Base-by-base conservation (phyloP, 108 stramenopile genomes). In the Aurantiochytrium sp. region DNA sequence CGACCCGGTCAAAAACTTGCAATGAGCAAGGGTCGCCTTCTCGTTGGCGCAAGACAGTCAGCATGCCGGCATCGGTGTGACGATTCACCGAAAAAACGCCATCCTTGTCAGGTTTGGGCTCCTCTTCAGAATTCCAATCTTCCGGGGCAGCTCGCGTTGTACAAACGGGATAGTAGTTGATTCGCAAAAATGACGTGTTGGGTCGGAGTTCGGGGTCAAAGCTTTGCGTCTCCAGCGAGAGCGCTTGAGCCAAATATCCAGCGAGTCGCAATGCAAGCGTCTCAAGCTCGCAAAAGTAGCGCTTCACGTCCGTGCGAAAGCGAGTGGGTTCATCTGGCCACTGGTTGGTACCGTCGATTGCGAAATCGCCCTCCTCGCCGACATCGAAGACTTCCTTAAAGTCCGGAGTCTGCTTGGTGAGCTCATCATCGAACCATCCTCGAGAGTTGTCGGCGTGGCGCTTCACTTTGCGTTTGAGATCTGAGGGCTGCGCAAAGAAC, bases 401-500 rank as follows among this genome's bases (percentile, higher is more conserved):
- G 90, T 98, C 97, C 43, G 93, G 92, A 44, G 92, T 93, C 90
- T 96, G 94, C 89, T 98, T 97, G 60, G 97, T 98, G 60, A 97
- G 91, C 88, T 98, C 97, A 89, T 98, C 97, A 69, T 98, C 96
- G 90, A 96, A 98, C 72, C 92, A 98, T 53, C 97, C 97, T 60
- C 97, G 91, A 23, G 96, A 92, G 92, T 97, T 97, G 47, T 88
- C 58, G 58, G 90, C 91, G 59, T 93, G 93, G 0, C 97, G 95
- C 94, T 96, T 96, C 91, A 95, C 91, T 18, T 58, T 58, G 5
- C 89, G 8, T 88, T 97, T 96, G 6, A 88, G 88, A 8, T 93
- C 91, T 59, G 92, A 89, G 18, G 96, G 96, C 47, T 96, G 72
- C n/a, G 90, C 92, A 90, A 97, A 97, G 92, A 96, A 96, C 43